A percentile compares a stretch with the other conserved stretches of the same genome.
These are phyloP conservation scores for Corymbia calophylla DNA, from an alignment of 441 rosid species.

Conservation along the genomic window DNA sequence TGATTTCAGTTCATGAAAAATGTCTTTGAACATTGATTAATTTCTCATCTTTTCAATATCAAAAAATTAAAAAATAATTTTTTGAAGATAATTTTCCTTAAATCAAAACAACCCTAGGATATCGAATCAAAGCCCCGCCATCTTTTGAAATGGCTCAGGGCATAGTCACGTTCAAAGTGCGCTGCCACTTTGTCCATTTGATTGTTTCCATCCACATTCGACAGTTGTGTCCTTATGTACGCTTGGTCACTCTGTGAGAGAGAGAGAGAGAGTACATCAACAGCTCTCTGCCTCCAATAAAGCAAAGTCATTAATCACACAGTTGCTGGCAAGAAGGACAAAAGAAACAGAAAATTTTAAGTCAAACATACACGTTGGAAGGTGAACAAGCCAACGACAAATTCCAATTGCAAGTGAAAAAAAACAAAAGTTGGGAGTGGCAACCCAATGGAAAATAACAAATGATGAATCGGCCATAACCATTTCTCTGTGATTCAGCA, in stretches of 20 bases:
- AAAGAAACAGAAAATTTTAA: background rate
- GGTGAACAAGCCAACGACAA: background rate
- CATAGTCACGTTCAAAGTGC: background rate
- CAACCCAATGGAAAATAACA: slow-evolving; percentile 4
- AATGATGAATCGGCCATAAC: background rate
- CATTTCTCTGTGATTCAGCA: background rate
- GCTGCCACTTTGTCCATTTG: background rate
- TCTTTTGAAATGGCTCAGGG: background rate
- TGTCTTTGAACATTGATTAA: fast-evolving
- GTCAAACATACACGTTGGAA: background rate
- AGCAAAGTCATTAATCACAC: background rate
- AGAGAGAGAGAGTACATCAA: background rate
- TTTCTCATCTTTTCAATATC: background rate
- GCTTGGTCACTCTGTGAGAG: background rate
- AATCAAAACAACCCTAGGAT: background rate
- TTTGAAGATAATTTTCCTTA: background rate
- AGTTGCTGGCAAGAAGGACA: background rate
- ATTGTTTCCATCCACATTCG: background rate
- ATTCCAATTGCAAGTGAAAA: background rate
- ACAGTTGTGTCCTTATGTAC: background rate
- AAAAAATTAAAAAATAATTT: background rate
- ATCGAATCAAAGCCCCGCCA: background rate
- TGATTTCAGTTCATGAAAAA: background rate
- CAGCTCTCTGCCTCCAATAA: background rate
- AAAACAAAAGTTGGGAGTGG: background rate